Evolutionary conservation across 1,139 yeast species (phyloP).

Genomic region (Hyphopichia buzzinii): DNA sequence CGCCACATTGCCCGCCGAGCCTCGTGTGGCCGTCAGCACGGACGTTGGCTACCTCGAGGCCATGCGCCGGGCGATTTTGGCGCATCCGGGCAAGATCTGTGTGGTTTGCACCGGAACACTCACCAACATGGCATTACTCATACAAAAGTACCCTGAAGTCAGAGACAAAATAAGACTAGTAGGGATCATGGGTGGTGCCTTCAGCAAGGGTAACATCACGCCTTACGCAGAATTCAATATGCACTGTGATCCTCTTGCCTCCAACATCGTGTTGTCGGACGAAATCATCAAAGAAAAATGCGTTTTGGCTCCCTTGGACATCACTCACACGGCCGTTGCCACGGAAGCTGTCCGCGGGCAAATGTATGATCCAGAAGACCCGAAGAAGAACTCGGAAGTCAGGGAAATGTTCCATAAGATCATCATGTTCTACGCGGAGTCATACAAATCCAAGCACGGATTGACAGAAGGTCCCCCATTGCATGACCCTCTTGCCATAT

Average conservation of each 20-base stretch:
- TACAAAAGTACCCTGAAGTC: slow-evolving; percentile 51
- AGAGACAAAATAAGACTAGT: slow-evolving; percentile 46
- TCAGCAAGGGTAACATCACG: slow-evolving; percentile 46
- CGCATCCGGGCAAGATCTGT: slow-evolving; percentile 46
- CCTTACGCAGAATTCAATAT: slow-evolving; percentile 76
- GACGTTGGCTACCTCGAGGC: slow-evolving; percentile 55
- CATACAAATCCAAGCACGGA: slow-evolving; percentile 45
- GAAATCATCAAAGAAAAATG: slow-evolving; percentile 45
- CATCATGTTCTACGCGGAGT: slow-evolving; percentile 51
- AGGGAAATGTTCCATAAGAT: slow-evolving; percentile 58
- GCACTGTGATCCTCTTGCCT: slow-evolving; percentile 75
- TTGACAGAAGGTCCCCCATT: slow-evolving; percentile 67
- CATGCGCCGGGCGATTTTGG: slow-evolving; percentile 47
- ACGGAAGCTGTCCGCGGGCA: slow-evolving; percentile 39
- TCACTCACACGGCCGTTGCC: slow-evolving; percentile 70
- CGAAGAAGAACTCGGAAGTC: slow-evolving; percentile 28
- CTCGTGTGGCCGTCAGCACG: slow-evolving; percentile 26
- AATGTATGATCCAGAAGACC: slow-evolving; percentile 18
- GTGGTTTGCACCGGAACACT: slow-evolving; percentile 70
- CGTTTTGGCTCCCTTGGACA: slow-evolving; percentile 62
- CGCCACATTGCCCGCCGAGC: slow-evolving; percentile 52
- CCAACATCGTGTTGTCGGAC: slow-evolving; percentile 52
- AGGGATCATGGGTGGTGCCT: slow-evolving; percentile 78
- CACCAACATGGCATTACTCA: slow-evolving; percentile 63
- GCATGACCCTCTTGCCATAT: slow-evolving; percentile 79